These are phyloP conservation scores for Elaeis guineensis DNA, from an alignment of 176 grass and related monocot species.

Conservation along the genomic window DNA sequence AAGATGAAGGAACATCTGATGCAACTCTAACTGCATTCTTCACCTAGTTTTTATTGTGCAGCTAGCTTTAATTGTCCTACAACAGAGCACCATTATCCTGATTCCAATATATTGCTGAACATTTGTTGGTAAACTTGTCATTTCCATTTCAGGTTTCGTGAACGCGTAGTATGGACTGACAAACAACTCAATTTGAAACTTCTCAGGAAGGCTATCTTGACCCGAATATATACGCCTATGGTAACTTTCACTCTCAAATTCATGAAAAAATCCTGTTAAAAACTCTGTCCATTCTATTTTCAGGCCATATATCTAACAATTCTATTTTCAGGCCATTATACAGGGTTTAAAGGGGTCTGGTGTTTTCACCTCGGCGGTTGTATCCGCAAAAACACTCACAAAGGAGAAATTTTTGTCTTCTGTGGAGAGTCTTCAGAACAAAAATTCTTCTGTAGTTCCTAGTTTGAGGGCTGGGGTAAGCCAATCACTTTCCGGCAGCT, in stretches of 20 bases:
- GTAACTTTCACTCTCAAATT: conserved; percentile 28
- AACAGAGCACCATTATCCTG: not conserved
- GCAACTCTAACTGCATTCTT: too few relatives aligned
- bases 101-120: not conserved
- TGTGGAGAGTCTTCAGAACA: conserved; percentile 26
- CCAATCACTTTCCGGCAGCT: not conserved
- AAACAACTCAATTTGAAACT: conserved; percentile 86
- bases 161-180: conserved; percentile 92
- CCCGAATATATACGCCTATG: conserved; percentile 97
- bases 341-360: conserved; percentile 86
- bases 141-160: conserved; percentile 54
- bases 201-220: conserved; percentile 80
- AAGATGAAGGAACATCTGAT: too few relatives aligned
- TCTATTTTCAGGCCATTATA: conserved; percentile 63
- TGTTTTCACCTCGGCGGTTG: conserved; percentile 58
- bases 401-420: conserved; percentile 35
- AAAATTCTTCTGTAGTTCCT: conserved; percentile 15
- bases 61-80: too few relatives aligned
- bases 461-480: conserved; percentile 23
- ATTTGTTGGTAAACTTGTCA: not conserved
- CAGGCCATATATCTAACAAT: not conserved
- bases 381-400: conserved; percentile 52
- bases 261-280: not conserved
- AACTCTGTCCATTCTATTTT: not conserved
- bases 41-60: too few relatives aligned